Base-by-base conservation (phyloP, 352 stramenopile species). In the Pythium dissotocum region DNA sequence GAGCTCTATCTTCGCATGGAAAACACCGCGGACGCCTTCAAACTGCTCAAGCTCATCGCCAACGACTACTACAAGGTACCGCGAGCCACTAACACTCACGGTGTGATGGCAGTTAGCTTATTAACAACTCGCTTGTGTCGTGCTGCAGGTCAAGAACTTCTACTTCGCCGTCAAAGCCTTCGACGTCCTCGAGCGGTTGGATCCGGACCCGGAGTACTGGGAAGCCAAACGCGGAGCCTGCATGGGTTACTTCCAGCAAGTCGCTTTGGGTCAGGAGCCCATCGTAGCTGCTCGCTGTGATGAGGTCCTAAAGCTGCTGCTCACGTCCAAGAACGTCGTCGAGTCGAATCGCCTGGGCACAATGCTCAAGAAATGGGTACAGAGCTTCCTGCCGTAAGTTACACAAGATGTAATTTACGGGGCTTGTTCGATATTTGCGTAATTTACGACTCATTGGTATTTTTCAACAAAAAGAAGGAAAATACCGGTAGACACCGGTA, bases 221-320 rank as follows among this genome's bases (percentile, higher is more conserved):
- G 83, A 92, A 63, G 85, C 74, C 6, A 94, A 94, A 63, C 82
- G 82, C 26, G 84, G 83, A 3, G 84, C 83, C 6, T 91, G 82
- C 33, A 21, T 91, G 9, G 83, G 82, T 2, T 90, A 82, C 67
- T 90, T 89, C 62, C 75, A 77, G 5, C 82, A 81, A 53, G 72
- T 92, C 30, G 82, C 80, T 13, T 66, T 55, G 2, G 80, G 80
- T 14, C 55, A 81, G 2, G 63, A 77, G 53, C 38, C 35, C 12
- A 40, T 70, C 26, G 49, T 63, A 24, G 60, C 55, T 6, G 65
- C 76, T 59, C 69, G 65, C 40, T 77, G 70, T 26, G 77, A 88
- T 10, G 82, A 90, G 32, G 77, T 87, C 46, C 69, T 90, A 14
- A 73, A 78, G 59, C 58, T 89, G 18, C 73, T 90, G 8, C 56